Evolutionary conservation across 2,329 filamentous ascomycete species (phyloP).

Genomic region (Talaromyces sp.): DNA sequence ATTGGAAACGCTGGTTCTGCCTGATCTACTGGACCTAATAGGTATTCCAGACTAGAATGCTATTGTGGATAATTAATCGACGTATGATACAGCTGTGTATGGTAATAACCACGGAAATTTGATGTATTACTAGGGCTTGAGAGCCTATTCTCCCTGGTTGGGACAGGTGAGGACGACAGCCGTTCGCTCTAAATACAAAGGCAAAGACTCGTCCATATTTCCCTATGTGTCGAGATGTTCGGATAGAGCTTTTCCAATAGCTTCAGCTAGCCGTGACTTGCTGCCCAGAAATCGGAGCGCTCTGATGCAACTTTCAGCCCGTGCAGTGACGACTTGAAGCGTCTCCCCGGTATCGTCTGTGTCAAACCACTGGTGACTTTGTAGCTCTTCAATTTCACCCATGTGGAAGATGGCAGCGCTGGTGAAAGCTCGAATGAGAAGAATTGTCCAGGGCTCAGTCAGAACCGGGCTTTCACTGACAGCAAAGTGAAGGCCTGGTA

Average conservation of each 20-base stretch:
- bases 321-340: not conserved
- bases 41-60: not conserved
- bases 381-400: conserved; percentile 1
- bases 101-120: not conserved
- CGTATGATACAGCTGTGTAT: not conserved
- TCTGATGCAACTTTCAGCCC: conserved; percentile 2
- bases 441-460: conserved; percentile 3
- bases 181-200: not conserved
- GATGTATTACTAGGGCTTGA: not conserved
- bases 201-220: not conserved
- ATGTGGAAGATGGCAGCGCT: not conserved
- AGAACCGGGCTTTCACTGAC: not conserved
- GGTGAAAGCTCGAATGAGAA: conserved; percentile 3
- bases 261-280: not conserved
- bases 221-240: not conserved
- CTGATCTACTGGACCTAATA: not conserved
- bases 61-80: not conserved
- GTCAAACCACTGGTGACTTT: conserved; percentile 3
- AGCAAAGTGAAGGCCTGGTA: not conserved
- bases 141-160: not conserved
- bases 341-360: not conserved
- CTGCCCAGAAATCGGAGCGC: not conserved
- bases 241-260: conserved; percentile 1
- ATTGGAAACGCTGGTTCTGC: conserved; percentile 10
- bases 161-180: not conserved